Evolutionary conservation across 1,284 basidiomycete genomes (phyloP), one percentile per base, ranked within the genome.

Genomic region (Microbotryum saponariae): DNA sequence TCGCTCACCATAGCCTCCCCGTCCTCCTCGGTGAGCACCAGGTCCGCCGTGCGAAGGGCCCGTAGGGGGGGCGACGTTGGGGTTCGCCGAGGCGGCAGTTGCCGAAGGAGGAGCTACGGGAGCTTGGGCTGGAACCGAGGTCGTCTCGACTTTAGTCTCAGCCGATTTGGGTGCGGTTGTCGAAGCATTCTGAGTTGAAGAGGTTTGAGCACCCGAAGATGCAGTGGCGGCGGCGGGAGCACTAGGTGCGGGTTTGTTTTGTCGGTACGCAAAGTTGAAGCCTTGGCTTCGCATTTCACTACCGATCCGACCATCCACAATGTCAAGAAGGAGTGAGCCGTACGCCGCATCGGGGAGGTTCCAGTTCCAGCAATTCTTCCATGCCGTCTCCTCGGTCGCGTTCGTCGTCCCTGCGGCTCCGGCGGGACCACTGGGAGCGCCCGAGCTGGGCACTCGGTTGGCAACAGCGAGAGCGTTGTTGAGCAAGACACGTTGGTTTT

Each of bases 291-390:
- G 91, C 69, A 92, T 82, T 75, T 97, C 93, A 0, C 88, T 87
- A 63, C 88, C 91, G 50, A 99, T 84, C 50, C 94, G 81, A 2
- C 93, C 92, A 64, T 97, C 92, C 68, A 86, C 86, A 71, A 98
- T 79, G 68, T 94, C 90, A 52, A 99, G 78, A 1, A 97, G 78
- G 48, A 98, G 81, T 20, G 84, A 85, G 2, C 94, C 96, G 68
- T 88, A 94, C 1, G 89, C 87, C 9, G 93, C 94, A 73, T 98
- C 94, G 62, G 93, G 78, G 57, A 78, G 63, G 61, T 76, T 75
- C 72, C 92, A 97, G 76, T 97, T 92, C 94, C 94, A 98, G 72
- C 88, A 91, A 75, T 92, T 97, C 78, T 91, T 97, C 94, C 92
- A 97, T 1, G 88, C 84, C 5, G 87, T 84, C 69, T 92, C 91